phyloP scores from a whole-genome alignment of 345 rosid genomes.

The Cardamine occulta region DNA sequence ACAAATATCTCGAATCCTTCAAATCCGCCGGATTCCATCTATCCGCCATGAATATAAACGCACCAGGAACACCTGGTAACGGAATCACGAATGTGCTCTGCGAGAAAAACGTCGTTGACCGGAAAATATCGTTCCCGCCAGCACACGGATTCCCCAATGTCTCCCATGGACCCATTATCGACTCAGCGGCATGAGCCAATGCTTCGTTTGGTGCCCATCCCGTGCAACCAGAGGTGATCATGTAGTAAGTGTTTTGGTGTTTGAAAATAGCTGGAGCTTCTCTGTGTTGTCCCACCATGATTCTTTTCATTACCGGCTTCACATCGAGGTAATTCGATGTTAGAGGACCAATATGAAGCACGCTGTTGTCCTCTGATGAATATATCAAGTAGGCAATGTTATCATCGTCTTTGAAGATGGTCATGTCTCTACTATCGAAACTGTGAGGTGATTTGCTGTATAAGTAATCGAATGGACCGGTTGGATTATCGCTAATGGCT shows the following conservation, averaged over 20 bases:
- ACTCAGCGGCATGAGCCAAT: constrained; percentile 79
- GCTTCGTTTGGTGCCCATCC: constrained; percentile 99
- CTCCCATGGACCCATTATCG: constrained; percentile 96
- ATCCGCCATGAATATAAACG: constrained; percentile 87
- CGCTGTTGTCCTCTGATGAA: constrained; percentile 88
- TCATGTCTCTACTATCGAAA: constrained; percentile 94
- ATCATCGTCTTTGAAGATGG: constrained; percentile 82
- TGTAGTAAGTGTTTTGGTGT: constrained; percentile 77
- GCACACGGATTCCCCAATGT: constrained; percentile 84
- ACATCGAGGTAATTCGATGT: constrained; percentile 74
- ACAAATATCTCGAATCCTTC: constrained; percentile 81
- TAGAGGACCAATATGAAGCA: constrained; percentile 81
- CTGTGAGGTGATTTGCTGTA: constrained; percentile 78
- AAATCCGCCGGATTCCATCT: constrained; percentile 92
- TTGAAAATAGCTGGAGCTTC: constrained; percentile 94
- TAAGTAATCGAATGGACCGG: constrained; percentile 82
- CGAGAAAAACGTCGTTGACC: constrained; percentile 71
- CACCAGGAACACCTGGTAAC: constrained; percentile 66
- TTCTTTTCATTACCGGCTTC: constrained; percentile 54
- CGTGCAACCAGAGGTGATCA: constrained; percentile 93
- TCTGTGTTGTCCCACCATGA: constrained; percentile 76
- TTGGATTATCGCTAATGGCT: constrained; percentile 72
- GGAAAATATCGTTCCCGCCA: constrained; percentile 78
- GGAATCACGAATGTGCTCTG: constrained; percentile 87
- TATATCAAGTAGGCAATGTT: constrained; percentile 76